Evolutionary conservation across 441 rosid genomes (phyloP), one percentile per base, ranked within the genome.

Genomic region (Macaranga tanarius): DNA sequence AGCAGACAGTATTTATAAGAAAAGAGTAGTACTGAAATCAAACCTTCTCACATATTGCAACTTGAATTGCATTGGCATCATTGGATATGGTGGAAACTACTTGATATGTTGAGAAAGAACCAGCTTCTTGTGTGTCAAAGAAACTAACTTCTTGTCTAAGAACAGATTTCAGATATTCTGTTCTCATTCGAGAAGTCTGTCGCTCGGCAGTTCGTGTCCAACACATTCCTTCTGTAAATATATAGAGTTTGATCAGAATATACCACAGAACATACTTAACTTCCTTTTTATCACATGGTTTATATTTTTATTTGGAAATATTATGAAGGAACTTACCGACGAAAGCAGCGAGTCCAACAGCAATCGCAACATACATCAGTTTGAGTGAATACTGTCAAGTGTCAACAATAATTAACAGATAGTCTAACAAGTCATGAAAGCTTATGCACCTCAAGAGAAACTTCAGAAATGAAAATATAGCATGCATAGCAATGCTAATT

Each of bases 141-240:
- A 86, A 90, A 72, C 88, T 81, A 38, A 88, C 90, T 74, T 88
- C 91, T 74, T 90, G 92, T 76, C 87, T 84, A 1, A 88, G 87
- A 25, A 90, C 95, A 19, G 92, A 77, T 82, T 83, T 90, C 82
- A 90, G 82, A 79, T 86, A 90, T 16, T 83, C 86, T 65, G 72
- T 69, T 77, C 95, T 79, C 81, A 90, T 88, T 62, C 85, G 70
- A 10, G 89, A 90, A 57, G 86, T 82, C 80, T 90, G 95, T 78
- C 95, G 85, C 79, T 90, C 88, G 0, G 92, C 92, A 5, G 92
- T 85, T 81, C 90, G 79, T 58, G 92, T 85, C 90, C 91, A 90
- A 67, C 90, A 90, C 78, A 85, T 70, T 73, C 95, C 95, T 79
- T 90, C 95, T 90, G 88, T 69, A 76, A 62, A 51, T 56, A 48